These are phyloP conservation scores for Trichoderma sp. DNA, from an alignment of 2,329 filamentous ascomycete genomes.

Conservation along the genomic window DNA sequence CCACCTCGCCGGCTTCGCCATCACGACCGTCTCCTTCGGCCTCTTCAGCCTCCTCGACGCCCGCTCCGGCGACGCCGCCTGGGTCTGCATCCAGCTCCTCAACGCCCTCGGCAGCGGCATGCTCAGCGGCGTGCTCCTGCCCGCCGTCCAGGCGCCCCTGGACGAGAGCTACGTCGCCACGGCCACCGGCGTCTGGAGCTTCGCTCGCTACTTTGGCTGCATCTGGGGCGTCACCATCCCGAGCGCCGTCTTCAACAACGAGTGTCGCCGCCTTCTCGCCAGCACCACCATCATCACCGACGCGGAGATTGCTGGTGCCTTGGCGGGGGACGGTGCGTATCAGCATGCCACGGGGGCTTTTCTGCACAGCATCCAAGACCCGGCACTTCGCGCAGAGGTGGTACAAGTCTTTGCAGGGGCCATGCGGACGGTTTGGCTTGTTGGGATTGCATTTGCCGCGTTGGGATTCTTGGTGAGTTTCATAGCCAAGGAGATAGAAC, in stretches of 20 bases:
- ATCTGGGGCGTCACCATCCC: conserved; percentile 20
- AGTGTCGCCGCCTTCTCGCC: conserved; percentile 13
- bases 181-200: background rate
- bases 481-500: conserved; percentile 6
- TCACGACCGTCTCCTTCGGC: background rate
- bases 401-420: background rate
- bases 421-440: conserved; percentile 6
- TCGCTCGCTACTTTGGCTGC: conserved; percentile 14
- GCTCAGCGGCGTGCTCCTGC: background rate
- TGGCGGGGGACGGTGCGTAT: conserved; percentile 2
- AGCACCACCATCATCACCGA: background rate
- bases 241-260: conserved; percentile 20
- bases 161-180: conserved; percentile 10
- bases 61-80: background rate
- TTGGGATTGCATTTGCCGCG: conserved; percentile 1
- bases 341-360: conserved; percentile 12
- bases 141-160: conserved; percentile 9
- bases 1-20: background rate
- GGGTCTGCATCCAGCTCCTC: background rate
- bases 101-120: conserved; percentile 1
- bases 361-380: background rate
- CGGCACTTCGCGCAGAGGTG: background rate
- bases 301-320: background rate
- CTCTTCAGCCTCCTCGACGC: background rate
- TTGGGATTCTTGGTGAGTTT: conserved; percentile 6